Evolutionary conservation across 169 alveolate species (phyloP).

Genomic region (Besnoitia besnoiti): DNA sequence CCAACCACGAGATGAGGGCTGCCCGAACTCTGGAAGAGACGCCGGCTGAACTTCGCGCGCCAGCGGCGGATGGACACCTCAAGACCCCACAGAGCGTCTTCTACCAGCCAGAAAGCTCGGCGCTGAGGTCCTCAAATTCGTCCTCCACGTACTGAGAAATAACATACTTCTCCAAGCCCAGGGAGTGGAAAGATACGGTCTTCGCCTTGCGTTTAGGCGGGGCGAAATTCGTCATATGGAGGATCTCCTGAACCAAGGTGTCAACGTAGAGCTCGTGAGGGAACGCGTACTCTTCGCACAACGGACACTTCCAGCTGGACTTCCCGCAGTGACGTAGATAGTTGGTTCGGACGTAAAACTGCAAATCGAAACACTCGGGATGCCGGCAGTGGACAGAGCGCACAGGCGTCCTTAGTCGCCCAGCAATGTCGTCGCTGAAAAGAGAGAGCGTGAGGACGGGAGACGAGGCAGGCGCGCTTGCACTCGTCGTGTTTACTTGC

Average conservation of each 20-base stretch:
- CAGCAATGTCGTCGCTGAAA: neutral
- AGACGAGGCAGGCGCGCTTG: neutral
- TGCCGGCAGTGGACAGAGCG: conserved; percentile 20
- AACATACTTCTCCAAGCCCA: neutral
- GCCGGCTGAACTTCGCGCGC: too few relatives aligned
- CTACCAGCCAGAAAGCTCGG: neutral
- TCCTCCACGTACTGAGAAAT: neutral
- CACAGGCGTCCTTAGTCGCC: neutral
- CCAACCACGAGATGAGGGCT: too few relatives aligned
- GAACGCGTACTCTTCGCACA: conserved; percentile 31
- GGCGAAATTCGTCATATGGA: neutral
- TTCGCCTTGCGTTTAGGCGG: neutral
- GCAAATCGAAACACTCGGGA: conserved; percentile 11
- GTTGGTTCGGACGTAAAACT: conserved; percentile 24
- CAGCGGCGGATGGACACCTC: too few relatives aligned
- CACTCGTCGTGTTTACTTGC: neutral
- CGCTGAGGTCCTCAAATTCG: neutral
- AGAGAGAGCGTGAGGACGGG: conserved; percentile 2
- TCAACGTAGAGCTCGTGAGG: conserved; percentile 14
- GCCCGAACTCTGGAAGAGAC: too few relatives aligned
- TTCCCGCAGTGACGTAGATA: conserved; percentile 8
- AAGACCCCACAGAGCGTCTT: too few relatives aligned
- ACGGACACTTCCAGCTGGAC: conserved; percentile 20
- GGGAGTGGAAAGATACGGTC: neutral
- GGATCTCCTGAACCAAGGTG: conserved; percentile 24